phyloP scores from a whole-genome alignment of 768 basidiomycete genomes.

The Xerocomellus chrysenteron region DNA sequence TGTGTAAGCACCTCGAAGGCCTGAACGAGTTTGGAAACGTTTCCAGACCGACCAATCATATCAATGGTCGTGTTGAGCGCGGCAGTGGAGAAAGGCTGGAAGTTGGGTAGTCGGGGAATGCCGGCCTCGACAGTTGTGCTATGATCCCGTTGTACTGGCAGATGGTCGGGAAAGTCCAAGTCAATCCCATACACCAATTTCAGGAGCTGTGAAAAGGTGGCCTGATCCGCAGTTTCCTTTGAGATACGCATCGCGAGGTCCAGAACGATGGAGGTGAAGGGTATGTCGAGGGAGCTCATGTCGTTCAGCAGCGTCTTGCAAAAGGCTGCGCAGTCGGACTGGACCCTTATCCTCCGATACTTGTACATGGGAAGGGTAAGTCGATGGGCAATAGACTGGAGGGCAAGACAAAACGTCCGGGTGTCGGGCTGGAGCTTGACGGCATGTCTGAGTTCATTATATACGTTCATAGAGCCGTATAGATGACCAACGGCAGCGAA shows the following conservation, averaged over 20 bases:
- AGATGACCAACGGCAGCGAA: conserved; percentile 77
- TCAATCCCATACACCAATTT: conserved; percentile 76
- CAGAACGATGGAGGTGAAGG: conserved; percentile 57
- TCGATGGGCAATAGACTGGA: conserved; percentile 72
- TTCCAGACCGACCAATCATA: conserved; percentile 57
- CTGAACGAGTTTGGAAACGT: conserved; percentile 66
- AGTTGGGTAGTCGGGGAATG: conserved; percentile 23
- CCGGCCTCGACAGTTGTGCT: conserved; percentile 2
- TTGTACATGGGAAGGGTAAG: conserved; percentile 56
- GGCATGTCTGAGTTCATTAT: conserved; percentile 50
- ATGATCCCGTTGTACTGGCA: conserved; percentile 36
- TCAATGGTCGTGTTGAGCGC: conserved; percentile 76
- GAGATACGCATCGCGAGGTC: conserved; percentile 70
- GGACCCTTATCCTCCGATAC: conserved; percentile 33
- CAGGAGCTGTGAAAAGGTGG: conserved; percentile 58
- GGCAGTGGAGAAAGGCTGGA: conserved; percentile 54
- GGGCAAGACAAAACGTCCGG: conserved; percentile 60
- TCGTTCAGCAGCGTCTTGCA: conserved; percentile 53
- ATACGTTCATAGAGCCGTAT: conserved; percentile 56
- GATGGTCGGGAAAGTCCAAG: conserved; percentile 67
- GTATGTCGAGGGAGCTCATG: conserved; percentile 50
- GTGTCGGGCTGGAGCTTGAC: conserved; percentile 45
- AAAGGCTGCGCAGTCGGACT: conserved; percentile 45
- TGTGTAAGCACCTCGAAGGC: conserved; percentile 78
- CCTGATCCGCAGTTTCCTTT: conserved; percentile 56